phyloP scores from a whole-genome alignment of 2,329 filamentous ascomycete species.

The Xylaria sp. region DNA sequence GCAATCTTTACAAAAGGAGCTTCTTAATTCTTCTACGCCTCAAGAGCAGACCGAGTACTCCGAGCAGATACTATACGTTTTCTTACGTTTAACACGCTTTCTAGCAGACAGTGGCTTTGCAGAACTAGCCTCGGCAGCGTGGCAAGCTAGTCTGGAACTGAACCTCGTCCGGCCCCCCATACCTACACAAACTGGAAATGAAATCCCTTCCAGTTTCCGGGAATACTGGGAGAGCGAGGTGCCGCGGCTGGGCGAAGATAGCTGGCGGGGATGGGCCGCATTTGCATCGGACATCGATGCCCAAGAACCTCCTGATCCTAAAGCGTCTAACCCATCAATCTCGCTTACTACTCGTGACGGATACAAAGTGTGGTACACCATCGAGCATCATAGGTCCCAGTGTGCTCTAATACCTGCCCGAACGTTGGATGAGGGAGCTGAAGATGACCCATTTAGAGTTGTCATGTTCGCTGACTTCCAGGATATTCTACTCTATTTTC shows the following conservation, averaged over 20 bases:
- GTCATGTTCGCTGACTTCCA: conserved; percentile 80
- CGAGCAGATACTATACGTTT: conserved; percentile 67
- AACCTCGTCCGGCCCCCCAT: conserved; percentile 63
- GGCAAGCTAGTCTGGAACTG: conserved; percentile 82
- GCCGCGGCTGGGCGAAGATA: conserved; percentile 75
- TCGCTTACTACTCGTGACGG: conserved; percentile 47
- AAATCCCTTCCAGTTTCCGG: conserved; percentile 55
- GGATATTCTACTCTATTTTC: conserved; percentile 62
- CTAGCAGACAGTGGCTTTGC: conserved; percentile 77
- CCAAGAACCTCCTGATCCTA: conserved; percentile 50
- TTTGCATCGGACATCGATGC: conserved; percentile 48
- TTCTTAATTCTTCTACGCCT: conserved; percentile 4
- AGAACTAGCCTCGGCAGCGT: conserved; percentile 77
- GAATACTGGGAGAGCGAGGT: conserved; percentile 89
- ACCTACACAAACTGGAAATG: conserved; percentile 34
- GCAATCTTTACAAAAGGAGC: conserved; percentile 40
- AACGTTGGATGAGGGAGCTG: conserved; percentile 73
- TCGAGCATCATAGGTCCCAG: conserved; percentile 58
- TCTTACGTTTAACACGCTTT: conserved; percentile 76
- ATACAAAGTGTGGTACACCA: conserved; percentile 57
- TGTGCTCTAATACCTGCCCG: conserved; percentile 69
- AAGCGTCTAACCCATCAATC: conserved; percentile 28
- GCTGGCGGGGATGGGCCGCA: conserved; percentile 72
- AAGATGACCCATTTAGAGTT: conserved; percentile 83
- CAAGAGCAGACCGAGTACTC: conserved; percentile 32